Evolutionary conservation across 768 basidiomycete species (phyloP), one percentile per base, ranked within the genome.

Genomic region (Amanita polypyramis): DNA sequence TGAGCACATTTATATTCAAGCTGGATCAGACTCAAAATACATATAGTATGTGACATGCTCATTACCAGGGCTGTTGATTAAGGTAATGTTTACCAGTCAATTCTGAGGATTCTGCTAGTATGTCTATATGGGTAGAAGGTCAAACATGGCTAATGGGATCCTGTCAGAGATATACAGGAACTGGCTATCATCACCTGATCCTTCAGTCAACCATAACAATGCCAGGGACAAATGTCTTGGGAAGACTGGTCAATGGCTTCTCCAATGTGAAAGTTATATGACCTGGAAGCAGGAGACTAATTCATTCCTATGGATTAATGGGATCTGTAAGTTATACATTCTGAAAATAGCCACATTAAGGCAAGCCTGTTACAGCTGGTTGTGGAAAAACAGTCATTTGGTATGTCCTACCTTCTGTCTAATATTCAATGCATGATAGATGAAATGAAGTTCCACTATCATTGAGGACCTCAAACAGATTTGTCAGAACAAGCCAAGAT

Each of bases 381-480:
- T 44, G 43, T 44, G 43, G 43, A 34, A 44, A 44, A 19, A 44
- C 43, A 32, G 19, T 44, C 8, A 34, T 44, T 14, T 44, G 43
- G 43, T 44, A 32, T 20, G 32, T 34, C 17, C 2, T 32, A 3
- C 9, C 14, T 20, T 12, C 17, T n/a, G 10, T 19, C 21, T 20
- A 9, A 12, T 20, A 43, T 4, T 6, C 21, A 9, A 14, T 43
- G 8, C n/a, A n/a, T n/a, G n/a, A n/a, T n/a, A 44, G 17, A 9
- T 5, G 11, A 33, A 8, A 2, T 12, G 2, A 44, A 44, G 43
- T 11, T 44, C 43, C 14, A 34, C 43, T 12, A 33, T 44, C 6
- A 44, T 44, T 44, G 43, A 44, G 14, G 20, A 44, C 14, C 10
- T 33, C 29, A 23, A 34, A 23, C 14, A 11, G 9, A 23, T 20